Conservation (phyloP, 305 asterid genomes). For the Coffea humblotiana region DNA sequence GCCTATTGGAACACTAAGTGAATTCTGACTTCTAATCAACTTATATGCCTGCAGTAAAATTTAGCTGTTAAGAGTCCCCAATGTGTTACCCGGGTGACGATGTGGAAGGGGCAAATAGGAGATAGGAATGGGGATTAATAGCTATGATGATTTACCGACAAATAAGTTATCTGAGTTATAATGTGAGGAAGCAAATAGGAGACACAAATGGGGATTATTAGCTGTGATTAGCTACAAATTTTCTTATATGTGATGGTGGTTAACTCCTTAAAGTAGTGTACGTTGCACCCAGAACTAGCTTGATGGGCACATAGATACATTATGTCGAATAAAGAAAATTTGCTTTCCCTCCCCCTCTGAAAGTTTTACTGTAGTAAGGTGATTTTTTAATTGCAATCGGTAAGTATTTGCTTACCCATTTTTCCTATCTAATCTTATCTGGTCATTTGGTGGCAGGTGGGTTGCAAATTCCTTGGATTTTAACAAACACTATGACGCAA, state of each 20-base stretch:
- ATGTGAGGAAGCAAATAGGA: not conserved
- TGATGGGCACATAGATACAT: not conserved
- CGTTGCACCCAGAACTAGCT: not conserved
- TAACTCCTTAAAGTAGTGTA: not conserved
- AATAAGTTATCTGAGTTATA: not conserved
- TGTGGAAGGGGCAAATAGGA: not conserved
- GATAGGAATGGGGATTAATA: not conserved
- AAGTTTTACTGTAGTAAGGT: no score
- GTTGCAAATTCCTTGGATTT: constrained; percentile 86
- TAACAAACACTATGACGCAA: constrained; percentile 92
- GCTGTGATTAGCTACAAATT: not conserved
- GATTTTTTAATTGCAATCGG: not conserved
- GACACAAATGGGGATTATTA: not conserved
- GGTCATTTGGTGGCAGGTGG: constrained; percentile 65
- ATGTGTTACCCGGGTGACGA: not conserved
- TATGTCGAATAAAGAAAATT: not conserved
- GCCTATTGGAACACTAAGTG: not conserved
- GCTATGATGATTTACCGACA: not conserved
- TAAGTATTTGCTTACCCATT: not conserved
- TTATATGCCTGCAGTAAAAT: not conserved
- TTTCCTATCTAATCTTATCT: not conserved
- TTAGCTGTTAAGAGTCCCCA: not conserved
- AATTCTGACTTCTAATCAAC: not conserved
- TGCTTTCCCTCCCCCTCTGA: not conserved
- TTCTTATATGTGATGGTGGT: not conserved